A percentile compares a stretch with the other conserved stretches of the same genome.
phyloP scores from a whole-genome alignment of 331 rosid genomes.

The Quercus lobata region DNA sequence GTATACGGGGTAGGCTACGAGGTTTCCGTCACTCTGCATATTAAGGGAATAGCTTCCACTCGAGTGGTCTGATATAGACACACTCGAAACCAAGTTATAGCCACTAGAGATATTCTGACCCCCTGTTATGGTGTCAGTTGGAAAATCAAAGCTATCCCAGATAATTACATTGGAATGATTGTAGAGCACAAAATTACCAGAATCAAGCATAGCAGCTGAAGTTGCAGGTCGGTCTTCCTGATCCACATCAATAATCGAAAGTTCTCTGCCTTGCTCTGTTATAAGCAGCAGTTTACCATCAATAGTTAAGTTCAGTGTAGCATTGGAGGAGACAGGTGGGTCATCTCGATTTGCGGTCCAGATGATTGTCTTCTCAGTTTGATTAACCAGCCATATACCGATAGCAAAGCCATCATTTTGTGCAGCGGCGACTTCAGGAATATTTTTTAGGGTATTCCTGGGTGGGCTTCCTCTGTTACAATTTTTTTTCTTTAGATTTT shows the following conservation, averaged over 20 bases:
- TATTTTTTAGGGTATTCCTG: too few species aligned
- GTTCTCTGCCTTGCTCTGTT: background rate
- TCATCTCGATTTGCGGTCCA: too few species aligned
- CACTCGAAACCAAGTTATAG: background rate
- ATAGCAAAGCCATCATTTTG: too few species aligned
- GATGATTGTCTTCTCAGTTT: too few species aligned
- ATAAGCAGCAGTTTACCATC: background rate
- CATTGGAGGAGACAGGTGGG: too few species aligned
- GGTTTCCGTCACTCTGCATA: conserved; percentile 6
- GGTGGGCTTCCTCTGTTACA: too few species aligned
- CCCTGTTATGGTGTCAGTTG: conserved; percentile 18
- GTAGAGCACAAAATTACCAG: conserved; percentile 12
- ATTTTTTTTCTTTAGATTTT: too few species aligned
- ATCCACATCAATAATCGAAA: background rate
- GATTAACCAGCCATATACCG: too few species aligned
- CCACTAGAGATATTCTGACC: background rate
- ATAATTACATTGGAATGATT: too few species aligned
- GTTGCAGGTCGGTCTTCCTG: background rate
- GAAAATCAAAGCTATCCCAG: background rate
- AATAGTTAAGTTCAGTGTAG: too few species aligned
- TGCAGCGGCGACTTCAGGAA: too few species aligned
- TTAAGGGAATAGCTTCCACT: background rate
- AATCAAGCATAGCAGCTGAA: conserved; percentile 18
- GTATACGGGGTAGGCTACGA: conserved; percentile 6
- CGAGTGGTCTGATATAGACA: too few species aligned